Evolutionary conservation across 2,329 filamentous ascomycete genomes (phyloP).

Genomic region (Ilyonectria mors-panacis): DNA sequence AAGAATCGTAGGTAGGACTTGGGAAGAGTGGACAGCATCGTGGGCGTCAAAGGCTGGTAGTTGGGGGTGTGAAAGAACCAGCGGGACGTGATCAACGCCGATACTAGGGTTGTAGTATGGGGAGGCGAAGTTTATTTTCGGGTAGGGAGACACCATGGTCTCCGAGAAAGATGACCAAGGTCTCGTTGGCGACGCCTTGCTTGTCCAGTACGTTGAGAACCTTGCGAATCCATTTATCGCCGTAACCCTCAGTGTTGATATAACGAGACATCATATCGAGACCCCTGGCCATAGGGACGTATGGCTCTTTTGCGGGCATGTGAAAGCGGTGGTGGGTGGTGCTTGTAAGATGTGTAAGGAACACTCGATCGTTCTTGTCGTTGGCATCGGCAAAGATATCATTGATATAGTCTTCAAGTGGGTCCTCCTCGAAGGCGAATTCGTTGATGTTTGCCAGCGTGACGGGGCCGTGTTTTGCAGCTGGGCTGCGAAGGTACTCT

Average conservation of each 20-base stretch:
- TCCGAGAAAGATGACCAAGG: slow-evolving; percentile 51
- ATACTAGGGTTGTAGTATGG: slow-evolving; percentile 53
- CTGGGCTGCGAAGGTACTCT: slow-evolving; percentile 50
- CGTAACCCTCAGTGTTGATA: slow-evolving; percentile 51
- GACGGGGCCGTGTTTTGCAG: slow-evolving; percentile 50
- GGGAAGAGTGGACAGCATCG: slow-evolving; percentile 49
- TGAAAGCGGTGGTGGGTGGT: slow-evolving; percentile 54
- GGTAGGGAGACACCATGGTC: slow-evolving; percentile 54
- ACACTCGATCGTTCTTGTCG: slow-evolving; percentile 51
- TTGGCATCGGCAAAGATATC: slow-evolving; percentile 51
- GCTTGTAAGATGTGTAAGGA: slow-evolving; percentile 55
- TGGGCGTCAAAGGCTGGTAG: slow-evolving; percentile 48
- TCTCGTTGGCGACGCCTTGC: slow-evolving; percentile 52
- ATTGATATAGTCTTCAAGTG: slow-evolving; percentile 51
- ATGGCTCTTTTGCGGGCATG: slow-evolving; percentile 48
- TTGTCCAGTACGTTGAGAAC: slow-evolving; percentile 50
- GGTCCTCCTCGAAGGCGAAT: slow-evolving; percentile 52
- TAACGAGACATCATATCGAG: slow-evolving; percentile 52
- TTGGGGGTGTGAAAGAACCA: slow-evolving; percentile 52
- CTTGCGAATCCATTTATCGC: slow-evolving; percentile 51
- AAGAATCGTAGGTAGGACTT: slow-evolving; percentile 52
- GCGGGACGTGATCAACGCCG: slow-evolving; percentile 50
- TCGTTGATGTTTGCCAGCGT: slow-evolving; percentile 53
- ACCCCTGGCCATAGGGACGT: slow-evolving; percentile 46
- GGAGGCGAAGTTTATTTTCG: slow-evolving; percentile 49